Base-by-base conservation (phyloP, 139 green algal species). In the Prasinococcaceae sp. region DNA sequence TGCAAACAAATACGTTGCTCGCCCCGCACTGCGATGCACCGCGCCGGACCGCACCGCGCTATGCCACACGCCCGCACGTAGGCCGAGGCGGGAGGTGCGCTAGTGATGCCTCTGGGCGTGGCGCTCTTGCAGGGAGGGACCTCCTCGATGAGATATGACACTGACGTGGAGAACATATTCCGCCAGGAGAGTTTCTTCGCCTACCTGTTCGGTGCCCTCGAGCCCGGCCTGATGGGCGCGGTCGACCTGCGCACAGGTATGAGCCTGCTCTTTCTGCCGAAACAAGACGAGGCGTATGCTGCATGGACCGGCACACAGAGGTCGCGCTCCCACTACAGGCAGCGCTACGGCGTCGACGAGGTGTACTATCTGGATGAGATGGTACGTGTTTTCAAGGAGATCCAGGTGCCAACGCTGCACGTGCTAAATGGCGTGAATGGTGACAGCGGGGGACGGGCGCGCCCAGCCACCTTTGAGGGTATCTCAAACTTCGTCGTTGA, bases 151-250 rank as follows among this genome's bases (percentile, higher is more conserved):
- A 27, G 48, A 29, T 49, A 65, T 43, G 38, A 47, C 2, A 59
- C 59, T 19, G 50, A 61, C 35, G 30, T 55, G 41, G 59, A 68
- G 43, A 33, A 9, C 35, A 12, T 25, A 20, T 47, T 30, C 64
- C 78, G 83, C 24, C 84, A 92, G 51, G 84, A 93, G 40, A 60
- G 66, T 16, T 94, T 84, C 69, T 84, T 94, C 36, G 64, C 84
- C 45, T 85, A 94, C 70, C 53, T 94, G 41, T 94, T 94, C 75
- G 85, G 85, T 1, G 80, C 92, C n/a, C 55, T 58, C 14, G 82
- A 93, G 44, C 61, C 78, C 22, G 78, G 68, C 56, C 90, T 58
- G 44, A 81, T 65, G 47, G 85, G 85, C 0, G 78, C 75, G 0
- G 6, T 90, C 14, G 79, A 88, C 47, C 17, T 84, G 2, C 49